Percentiles rank a stretch among this genome's conserved stretches.
phyloP scores from a whole-genome alignment of 176 grass and related monocot genomes.

The Bothriochloa decipiens region DNA sequence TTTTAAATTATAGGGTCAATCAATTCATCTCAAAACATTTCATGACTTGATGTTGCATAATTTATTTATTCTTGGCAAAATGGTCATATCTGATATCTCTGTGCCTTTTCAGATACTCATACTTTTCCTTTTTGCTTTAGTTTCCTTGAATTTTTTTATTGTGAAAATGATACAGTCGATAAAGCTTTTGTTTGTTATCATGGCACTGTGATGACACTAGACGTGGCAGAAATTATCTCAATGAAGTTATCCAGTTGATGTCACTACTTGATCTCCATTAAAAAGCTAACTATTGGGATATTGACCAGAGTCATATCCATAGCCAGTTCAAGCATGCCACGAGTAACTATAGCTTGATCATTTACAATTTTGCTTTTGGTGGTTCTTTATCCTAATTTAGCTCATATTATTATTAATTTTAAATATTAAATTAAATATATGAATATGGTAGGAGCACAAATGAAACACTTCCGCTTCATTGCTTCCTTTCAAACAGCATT shows the following conservation, averaged over 20 bases:
- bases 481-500: constrained; percentile 1
- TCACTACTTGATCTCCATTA: neutral
- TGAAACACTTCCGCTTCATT: neutral
- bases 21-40: neutral
- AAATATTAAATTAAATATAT: neutral
- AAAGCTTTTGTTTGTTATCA: constrained; percentile 3
- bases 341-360: neutral
- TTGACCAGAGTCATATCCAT: neutral
- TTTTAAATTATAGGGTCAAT: neutral
- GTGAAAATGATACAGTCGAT: neutral
- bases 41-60: neutral
- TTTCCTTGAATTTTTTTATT: neutral
- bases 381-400: neutral
- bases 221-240: neutral
- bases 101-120: neutral
- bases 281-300: neutral
- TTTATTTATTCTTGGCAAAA: neutral
- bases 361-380: neutral
- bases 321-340: constrained; percentile 5
- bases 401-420: neutral
- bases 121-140: constrained; percentile 14
- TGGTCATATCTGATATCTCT: neutral
- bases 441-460: neutral
- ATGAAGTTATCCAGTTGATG: neutral
- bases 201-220: neutral